Evolutionary conservation across 177 flowering plant species (phyloP), one percentile per base, ranked within the genome.

Genomic region (Vitis hybrid): DNA sequence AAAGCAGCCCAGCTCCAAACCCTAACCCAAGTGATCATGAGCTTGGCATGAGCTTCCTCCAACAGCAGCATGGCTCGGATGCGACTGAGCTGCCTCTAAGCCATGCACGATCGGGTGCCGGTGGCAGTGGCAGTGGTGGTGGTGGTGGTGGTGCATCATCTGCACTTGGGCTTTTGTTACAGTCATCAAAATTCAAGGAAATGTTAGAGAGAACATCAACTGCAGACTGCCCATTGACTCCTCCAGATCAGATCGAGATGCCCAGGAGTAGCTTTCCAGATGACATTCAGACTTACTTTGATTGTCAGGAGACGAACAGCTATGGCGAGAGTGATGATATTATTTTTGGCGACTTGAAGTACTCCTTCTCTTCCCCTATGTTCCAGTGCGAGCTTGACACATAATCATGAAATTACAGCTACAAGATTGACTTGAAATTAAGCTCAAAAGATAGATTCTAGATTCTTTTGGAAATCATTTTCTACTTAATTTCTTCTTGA

Each of bases 121-220:
- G 34, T 57, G 9, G 19, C 66, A 26, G 29, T 26, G 29, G 29
- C 29, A 26, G 29, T 26, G 29, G 29, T 2, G 4, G 29, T 62
- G 49, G 39, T 62, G 52, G 52, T 6, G 31, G 34, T 49, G 48
- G 49, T 7, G 70, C 85, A 1, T 85, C 91, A 1, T 84, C 94
- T 1, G 88, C 97, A 3, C 73, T 87, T 31, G 88, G 85, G 5
- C 83, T 83, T 5, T 70, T 87, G n/a, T 74, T 85, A 11, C 91
- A 89, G 69, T 89, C 92, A 5, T 74, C 94, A 0, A 85, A 86
- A 66, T 89, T 86, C 72, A 85, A 86, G 71, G 92, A 89, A 72
- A 85, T 88, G 89, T 62, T 89, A 45, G 91, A 89, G 74, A 80
- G 69, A 69, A 81, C 89, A 2, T 53, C 84, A 12, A 67, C 78